Evolutionary conservation across 2,329 filamentous ascomycete species (phyloP), one percentile per base, ranked within the genome.

Genomic region (Aspergillus vadensis): DNA sequence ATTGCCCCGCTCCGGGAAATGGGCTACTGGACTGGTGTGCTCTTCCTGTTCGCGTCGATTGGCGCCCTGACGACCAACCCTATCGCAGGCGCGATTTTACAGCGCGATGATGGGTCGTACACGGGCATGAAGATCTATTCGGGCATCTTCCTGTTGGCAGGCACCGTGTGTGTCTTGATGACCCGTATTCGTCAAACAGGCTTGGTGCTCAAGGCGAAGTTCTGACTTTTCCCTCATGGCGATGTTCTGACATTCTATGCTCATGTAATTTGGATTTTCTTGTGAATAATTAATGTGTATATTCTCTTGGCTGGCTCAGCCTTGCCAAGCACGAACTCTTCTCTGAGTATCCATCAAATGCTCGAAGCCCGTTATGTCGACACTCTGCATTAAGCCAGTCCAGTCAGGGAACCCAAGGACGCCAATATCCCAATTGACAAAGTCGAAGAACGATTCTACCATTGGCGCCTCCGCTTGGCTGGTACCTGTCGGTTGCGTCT

Each of bases 331-430:
- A n/a, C 14, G 25, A 3, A 25, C 1, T 58, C 14, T 19, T 12
- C 39, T 27, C 2, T 17, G 14, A 30, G 21, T n/a, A 3, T 49
- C 23, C 14, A 30, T 10, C 14, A 10, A 8, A 48, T 30, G 47
- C 47, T 49, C 47, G n/a, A 27, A 49, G 7, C 47, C 21, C 47
- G 47, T 30, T 12, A 50, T 15, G 21, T 50, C 47, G 25, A 50
- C 47, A 50, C 47, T 50, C 47, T 17, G 32, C 27, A 43, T 27
- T 25, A 25, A 48, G 53, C 60, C 60, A 50, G 64, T 65, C 67
- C 67, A 69, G 57, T 69, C 67, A 0, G 62, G 60, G 57, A 64
- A 65, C 12, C 64, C 67, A 5, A 64, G 38, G 58, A 60, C 61
- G 17, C 63, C 63, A 2, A 65, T 52, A 62, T 68, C 63, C 66